Conservation (phyloP, 164 flowering plant genomes). For the Dillenia suffruticosa region DNA sequence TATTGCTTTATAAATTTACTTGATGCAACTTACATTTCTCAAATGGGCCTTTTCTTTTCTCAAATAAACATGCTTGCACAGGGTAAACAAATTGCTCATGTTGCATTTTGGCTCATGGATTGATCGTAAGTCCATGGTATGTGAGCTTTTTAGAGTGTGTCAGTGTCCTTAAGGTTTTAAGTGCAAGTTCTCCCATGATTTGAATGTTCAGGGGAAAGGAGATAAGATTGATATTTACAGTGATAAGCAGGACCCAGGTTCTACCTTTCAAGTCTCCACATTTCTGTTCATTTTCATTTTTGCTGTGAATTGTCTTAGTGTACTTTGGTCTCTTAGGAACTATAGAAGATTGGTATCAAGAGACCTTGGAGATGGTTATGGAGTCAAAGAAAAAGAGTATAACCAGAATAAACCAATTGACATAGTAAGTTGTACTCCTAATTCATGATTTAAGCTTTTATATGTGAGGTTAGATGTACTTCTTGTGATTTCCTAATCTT, state of each 20-base stretch:
- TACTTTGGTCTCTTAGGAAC: slow-evolving; percentile 30
- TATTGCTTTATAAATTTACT: no score
- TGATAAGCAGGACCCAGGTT: slow-evolving; percentile 86
- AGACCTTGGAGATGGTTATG: slow-evolving; percentile 82
- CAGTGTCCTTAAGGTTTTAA: slow-evolving; percentile 95
- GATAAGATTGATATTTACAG: slow-evolving; percentile 94
- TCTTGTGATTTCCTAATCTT: background rate
- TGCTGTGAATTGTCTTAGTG: background rate
- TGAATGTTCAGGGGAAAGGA: slow-evolving; percentile 92
- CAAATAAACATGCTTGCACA: no score
- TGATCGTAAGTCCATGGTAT: slow-evolving; percentile 95
- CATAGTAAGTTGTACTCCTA: slow-evolving; percentile 53
- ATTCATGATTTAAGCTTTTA: background rate
- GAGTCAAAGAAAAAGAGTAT: slow-evolving; percentile 77
- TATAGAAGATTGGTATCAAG: slow-evolving; percentile 99
- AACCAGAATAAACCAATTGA: slow-evolving; percentile 93
- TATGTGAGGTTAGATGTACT: background rate
- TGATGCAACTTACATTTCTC: no score
- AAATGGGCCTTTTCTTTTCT: no score
- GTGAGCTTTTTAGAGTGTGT: slow-evolving; percentile 88
- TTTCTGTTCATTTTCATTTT: background rate
- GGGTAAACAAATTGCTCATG: background rate
- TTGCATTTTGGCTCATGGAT: slow-evolving; percentile 56
- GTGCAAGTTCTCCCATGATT: slow-evolving; percentile 97
- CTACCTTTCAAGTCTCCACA: background rate